Conservation (phyloP, 192 early-diverging fungal species). For the Gonapodya sp. region DNA sequence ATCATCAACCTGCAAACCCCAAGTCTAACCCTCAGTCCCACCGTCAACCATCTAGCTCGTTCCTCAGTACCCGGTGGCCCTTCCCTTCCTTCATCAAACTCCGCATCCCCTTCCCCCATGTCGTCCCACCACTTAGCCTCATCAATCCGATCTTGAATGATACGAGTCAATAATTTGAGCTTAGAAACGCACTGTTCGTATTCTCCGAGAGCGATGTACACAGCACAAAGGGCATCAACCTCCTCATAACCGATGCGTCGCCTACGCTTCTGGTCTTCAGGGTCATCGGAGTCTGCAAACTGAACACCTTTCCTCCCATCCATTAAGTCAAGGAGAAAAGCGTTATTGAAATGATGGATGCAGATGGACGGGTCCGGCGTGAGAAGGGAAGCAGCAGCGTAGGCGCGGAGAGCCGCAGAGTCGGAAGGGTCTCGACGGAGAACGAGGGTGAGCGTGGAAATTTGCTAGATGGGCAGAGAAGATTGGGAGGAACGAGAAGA, state of each 20-base stretch:
- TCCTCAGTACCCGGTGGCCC: background rate
- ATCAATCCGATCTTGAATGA: slow-evolving; percentile 57
- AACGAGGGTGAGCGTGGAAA: background rate
- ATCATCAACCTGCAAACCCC: background rate
- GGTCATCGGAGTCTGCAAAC: background rate
- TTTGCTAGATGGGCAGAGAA: no score
- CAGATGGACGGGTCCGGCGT: background rate
- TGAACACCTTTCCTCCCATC: background rate
- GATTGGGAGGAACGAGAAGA: no score
- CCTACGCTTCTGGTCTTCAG: background rate
- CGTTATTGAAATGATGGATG: background rate
- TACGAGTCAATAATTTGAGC: slow-evolving; percentile 60
- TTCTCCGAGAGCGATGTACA: slow-evolving; percentile 70
- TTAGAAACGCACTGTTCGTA: slow-evolving; percentile 60
- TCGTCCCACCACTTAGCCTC: slow-evolving; percentile 22
- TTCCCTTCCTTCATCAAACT: background rate
- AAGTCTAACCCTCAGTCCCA: background rate
- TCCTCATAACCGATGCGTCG: slow-evolving; percentile 65
- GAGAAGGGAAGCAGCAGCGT: background rate
- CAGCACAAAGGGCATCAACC: slow-evolving; percentile 75
- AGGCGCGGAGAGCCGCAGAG: background rate
- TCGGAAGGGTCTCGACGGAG: background rate
- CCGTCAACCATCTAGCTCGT: background rate
- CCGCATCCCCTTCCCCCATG: background rate
- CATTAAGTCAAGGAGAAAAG: background rate